phyloP scores from a whole-genome alignment of 352 stramenopile species.

The Pythium phragmitis region DNA sequence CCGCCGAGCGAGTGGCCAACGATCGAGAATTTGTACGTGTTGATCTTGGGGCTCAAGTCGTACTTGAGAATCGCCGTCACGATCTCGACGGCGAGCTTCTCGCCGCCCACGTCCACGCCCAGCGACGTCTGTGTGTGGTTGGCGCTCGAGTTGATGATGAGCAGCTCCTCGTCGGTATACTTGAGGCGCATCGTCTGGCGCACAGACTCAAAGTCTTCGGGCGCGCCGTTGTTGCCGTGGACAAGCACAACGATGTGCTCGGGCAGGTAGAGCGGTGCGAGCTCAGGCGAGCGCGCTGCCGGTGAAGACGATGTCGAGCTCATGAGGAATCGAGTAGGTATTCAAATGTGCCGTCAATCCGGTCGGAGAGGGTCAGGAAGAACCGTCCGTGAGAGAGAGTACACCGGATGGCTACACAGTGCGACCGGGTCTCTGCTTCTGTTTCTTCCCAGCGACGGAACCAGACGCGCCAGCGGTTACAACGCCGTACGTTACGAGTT shows the following conservation, averaged over 20 bases:
- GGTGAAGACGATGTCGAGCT: constrained; percentile 28
- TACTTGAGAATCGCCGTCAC: constrained; percentile 56
- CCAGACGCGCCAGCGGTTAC: not conserved
- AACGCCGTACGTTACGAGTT: not conserved
- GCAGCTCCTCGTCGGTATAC: constrained; percentile 45
- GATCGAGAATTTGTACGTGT: constrained; percentile 67
- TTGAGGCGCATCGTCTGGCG: constrained; percentile 41
- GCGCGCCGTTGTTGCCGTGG: constrained; percentile 81
- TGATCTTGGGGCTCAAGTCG: constrained; percentile 48
- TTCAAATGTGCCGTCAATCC: not conserved
- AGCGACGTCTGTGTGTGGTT: constrained; percentile 68
- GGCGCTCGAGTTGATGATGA: constrained; percentile 63
- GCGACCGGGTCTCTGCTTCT: not conserved
- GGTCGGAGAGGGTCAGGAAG: not conserved
- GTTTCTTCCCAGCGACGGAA: not conserved
- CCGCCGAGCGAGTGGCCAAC: constrained; percentile 75
- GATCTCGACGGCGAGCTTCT: constrained; percentile 64
- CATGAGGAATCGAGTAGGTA: constrained; percentile 6
- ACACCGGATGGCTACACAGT: not conserved
- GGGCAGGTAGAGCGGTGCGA: constrained; percentile 42
- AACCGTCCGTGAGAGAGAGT: not conserved
- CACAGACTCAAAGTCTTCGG: constrained; percentile 66
- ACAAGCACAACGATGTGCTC: constrained; percentile 78
- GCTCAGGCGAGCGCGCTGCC: constrained; percentile 41
- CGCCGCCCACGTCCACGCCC: constrained; percentile 64